phyloP scores from a whole-genome alignment of 2,329 filamentous ascomycete genomes.

The Hypoxylon sp. region DNA sequence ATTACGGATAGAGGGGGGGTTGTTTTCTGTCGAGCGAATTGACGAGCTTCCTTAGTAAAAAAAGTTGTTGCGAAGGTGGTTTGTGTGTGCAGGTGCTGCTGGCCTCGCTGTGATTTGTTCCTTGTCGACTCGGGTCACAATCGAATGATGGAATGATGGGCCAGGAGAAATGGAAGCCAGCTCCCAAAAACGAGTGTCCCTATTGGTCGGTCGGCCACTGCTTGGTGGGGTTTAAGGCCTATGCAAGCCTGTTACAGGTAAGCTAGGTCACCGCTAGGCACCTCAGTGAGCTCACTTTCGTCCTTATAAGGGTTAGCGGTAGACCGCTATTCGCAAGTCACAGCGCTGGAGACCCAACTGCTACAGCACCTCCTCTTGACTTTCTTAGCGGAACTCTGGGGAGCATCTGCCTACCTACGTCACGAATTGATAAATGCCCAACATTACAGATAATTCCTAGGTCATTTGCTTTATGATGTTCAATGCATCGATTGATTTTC shows the following conservation, averaged over 20 bases:
- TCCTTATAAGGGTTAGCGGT: constrained; percentile 28
- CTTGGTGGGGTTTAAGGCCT: constrained; percentile 19
- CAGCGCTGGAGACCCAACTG: constrained; percentile 9
- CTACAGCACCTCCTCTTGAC: too few species aligned
- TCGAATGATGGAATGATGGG: constrained; percentile 41
- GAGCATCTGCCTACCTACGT: not conserved
- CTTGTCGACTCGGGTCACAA: constrained; percentile 17
- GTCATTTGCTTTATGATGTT: not conserved
- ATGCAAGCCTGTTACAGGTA: constrained; percentile 20
- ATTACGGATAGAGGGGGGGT: constrained; percentile 1
- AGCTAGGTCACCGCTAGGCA: constrained; percentile 9
- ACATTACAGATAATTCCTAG: not conserved
- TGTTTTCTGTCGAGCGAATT: not conserved
- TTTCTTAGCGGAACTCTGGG: not conserved
- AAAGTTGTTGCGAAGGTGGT: constrained; percentile 21
- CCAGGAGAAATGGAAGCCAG: constrained; percentile 41
- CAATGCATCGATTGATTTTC: not conserved
- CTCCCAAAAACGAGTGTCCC: constrained; percentile 41
- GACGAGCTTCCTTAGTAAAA: constrained; percentile 4
- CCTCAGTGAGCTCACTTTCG: constrained; percentile 32
- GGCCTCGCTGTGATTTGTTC: constrained; percentile 21
- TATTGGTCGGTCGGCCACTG: constrained; percentile 37
- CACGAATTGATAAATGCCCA: not conserved
- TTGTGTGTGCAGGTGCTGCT: constrained; percentile 18
- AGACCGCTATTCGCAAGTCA: constrained; percentile 7